These are phyloP conservation scores for Tulasnella sp. DNA, from an alignment of 768 basidiomycete species.

Conservation along the genomic window DNA sequence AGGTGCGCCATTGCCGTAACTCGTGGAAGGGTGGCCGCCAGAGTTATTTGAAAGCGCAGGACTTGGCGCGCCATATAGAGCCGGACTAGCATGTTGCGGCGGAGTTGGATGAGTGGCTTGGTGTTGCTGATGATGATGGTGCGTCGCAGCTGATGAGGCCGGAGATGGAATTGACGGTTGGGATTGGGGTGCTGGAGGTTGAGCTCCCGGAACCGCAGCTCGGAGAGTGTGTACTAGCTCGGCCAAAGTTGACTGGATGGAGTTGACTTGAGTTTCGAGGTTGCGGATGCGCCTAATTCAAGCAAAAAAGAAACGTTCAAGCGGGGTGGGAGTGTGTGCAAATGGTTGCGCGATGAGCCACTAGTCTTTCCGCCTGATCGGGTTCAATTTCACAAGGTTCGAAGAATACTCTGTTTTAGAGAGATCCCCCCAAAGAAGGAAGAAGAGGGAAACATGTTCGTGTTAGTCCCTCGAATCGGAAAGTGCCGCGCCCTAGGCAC, in stretches of 20 bases:
- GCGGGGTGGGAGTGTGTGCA: neutral
- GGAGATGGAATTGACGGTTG: constrained; percentile 5
- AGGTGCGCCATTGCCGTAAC: constrained; percentile 3
- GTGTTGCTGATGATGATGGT: neutral
- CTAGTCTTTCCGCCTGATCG: neutral
- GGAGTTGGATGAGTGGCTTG: neutral
- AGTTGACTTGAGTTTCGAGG: constrained; percentile 74
- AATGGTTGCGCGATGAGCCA: neutral
- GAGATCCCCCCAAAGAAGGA: neutral
- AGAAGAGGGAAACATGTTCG: neutral
- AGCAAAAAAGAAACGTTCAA: constrained; percentile 24
- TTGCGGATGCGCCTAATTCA: constrained; percentile 72
- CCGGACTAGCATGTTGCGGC: constrained; percentile 5
- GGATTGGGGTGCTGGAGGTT: neutral
- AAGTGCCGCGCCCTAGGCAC: neutral
- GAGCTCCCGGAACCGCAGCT: constrained; percentile 14
- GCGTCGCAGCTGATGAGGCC: neutral
- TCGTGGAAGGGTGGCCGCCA: neutral
- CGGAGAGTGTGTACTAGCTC: constrained; percentile 77
- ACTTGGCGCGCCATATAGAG: neutral
- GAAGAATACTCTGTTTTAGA: neutral
- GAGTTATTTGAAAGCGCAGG: constrained; percentile 10
- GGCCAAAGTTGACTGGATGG: constrained; percentile 69
- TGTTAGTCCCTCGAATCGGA: neutral
- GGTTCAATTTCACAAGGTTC: neutral